These are phyloP conservation scores for Tubosaeta brunneosetosa DNA, from an alignment of 768 basidiomycete genomes.

Conservation along the genomic window DNA sequence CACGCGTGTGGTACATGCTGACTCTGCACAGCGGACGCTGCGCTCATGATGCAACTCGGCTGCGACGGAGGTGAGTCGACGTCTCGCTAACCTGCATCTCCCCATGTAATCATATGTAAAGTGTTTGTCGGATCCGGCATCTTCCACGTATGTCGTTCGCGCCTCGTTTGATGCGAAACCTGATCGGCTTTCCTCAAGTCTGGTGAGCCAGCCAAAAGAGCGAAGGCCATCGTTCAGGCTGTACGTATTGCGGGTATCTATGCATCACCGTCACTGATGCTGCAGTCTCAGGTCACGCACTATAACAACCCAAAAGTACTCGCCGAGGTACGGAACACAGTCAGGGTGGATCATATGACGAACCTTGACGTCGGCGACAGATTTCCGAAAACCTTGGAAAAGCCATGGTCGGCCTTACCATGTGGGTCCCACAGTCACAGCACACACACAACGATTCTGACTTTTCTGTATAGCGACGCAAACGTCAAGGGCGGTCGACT, in stretches of 20 bases:
- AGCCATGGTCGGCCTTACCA: conserved; percentile 92
- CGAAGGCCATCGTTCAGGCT: conserved; percentile 94
- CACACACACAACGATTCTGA: background rate
- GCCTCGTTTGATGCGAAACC: background rate
- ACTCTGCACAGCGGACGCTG: conserved; percentile 70
- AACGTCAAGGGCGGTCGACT: conserved; percentile 67
- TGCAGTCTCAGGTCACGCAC: conserved; percentile 69
- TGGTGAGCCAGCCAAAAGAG: conserved; percentile 89
- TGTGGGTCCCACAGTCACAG: conserved; percentile 45
- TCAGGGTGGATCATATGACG: background rate
- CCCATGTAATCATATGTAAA: conserved; percentile 23
- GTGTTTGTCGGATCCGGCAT: conserved; percentile 99
- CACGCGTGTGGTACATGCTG: background rate
- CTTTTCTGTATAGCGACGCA: conserved; percentile 42
- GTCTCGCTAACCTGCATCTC: background rate
- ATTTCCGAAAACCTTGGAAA: conserved; percentile 79
- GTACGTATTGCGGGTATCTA: conserved; percentile 38
- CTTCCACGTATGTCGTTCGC: conserved; percentile 66
- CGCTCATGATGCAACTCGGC: conserved; percentile 98
- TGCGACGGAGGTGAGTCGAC: conserved; percentile 81
- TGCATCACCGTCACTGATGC: conserved; percentile 1
- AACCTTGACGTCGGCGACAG: conserved; percentile 28
- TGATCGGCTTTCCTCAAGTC: conserved; percentile 46
- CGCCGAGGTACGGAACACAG: conserved; percentile 58
- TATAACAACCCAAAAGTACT: conserved; percentile 91